Percentiles rank a stretch among this genome's conserved stretches.
Evolutionary conservation across 2,329 filamentous ascomycete genomes (phyloP).

Genomic region (Basipetospora chlamydospora): DNA sequence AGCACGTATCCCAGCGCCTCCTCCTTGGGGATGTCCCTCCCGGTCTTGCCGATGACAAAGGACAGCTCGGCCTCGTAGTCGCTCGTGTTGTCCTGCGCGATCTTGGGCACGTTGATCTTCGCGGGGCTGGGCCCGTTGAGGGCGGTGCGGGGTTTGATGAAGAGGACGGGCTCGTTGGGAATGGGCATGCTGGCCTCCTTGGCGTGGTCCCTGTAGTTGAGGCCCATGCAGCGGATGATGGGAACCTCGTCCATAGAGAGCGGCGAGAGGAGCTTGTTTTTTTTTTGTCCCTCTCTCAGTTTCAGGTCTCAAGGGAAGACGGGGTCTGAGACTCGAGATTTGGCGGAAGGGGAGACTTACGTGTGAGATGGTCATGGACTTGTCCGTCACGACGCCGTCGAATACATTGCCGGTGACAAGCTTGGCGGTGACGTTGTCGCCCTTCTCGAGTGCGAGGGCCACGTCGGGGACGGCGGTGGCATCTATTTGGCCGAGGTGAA

Average conservation of each 20-base stretch:
- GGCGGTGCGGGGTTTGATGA: constrained; percentile 48
- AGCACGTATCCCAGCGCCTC: constrained; percentile 57
- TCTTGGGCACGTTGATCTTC: constrained; percentile 47
- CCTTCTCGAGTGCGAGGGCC: constrained; percentile 17
- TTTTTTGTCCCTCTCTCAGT: not conserved
- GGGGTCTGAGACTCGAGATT: too few relatives aligned
- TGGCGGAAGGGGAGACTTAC: constrained; percentile 11
- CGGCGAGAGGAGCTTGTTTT: constrained; percentile 39
- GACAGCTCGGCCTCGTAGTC: constrained; percentile 77
- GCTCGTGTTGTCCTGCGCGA: constrained; percentile 43
- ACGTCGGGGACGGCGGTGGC: constrained; percentile 17
- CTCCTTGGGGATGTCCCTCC: constrained; percentile 47
- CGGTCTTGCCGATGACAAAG: constrained; percentile 54
- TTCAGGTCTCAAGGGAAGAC: not conserved
- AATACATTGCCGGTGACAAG: constrained; percentile 20
- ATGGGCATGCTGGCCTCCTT: constrained; percentile 54
- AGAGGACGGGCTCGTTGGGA: constrained; percentile 58
- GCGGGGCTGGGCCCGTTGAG: constrained; percentile 46
- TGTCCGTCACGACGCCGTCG: constrained; percentile 18
- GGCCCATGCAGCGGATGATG: constrained; percentile 53
- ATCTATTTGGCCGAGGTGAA: constrained; percentile 24
- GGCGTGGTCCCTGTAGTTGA: constrained; percentile 61
- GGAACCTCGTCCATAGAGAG: constrained; percentile 46
- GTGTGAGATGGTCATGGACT: constrained; percentile 13
- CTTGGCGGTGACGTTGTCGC: constrained; percentile 18